phyloP scores from a whole-genome alignment of 768 basidiomycete genomes.

The Suillus variegatus region DNA sequence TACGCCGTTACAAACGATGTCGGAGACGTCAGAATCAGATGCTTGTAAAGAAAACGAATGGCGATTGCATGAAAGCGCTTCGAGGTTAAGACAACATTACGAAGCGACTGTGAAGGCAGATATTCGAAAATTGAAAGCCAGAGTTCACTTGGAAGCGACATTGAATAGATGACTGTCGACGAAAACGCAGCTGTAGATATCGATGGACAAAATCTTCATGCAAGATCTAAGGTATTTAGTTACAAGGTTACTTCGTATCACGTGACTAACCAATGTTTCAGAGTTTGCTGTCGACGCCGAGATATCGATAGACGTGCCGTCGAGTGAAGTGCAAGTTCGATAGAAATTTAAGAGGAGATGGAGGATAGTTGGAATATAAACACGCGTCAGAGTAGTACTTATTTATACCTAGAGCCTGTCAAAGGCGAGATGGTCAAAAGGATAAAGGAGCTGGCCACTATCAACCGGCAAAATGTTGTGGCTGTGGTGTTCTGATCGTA shows the following conservation, averaged over 20 bases:
- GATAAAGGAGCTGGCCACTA: not conserved
- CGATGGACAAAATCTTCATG: not conserved
- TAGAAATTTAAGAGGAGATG: not conserved
- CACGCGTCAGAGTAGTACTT: not conserved
- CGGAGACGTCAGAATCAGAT: slow-evolving; percentile 35
- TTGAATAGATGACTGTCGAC: not conserved
- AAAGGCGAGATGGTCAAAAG: not conserved
- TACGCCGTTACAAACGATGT: slow-evolving; percentile 17
- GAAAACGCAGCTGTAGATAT: not conserved
- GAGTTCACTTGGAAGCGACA: slow-evolving; percentile 35
- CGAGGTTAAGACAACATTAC: slow-evolving; percentile 31
- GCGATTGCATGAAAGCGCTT: slow-evolving; percentile 33
- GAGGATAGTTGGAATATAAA: not conserved
- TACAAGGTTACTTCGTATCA: not conserved
- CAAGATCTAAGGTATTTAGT: not conserved
- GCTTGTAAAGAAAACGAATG: slow-evolving; percentile 14
- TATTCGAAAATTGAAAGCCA: slow-evolving; percentile 41
- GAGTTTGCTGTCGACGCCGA: not conserved
- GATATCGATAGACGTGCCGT: no score
- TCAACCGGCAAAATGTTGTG: no score
- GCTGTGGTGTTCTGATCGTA: no score
- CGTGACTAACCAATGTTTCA: not conserved
- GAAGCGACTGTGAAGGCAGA: slow-evolving; percentile 31
- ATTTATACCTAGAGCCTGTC: not conserved
- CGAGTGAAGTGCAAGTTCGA: not conserved